Conservation (phyloP, 2,329 filamentous ascomycete genomes). For the Tolypocladium capitatum region DNA sequence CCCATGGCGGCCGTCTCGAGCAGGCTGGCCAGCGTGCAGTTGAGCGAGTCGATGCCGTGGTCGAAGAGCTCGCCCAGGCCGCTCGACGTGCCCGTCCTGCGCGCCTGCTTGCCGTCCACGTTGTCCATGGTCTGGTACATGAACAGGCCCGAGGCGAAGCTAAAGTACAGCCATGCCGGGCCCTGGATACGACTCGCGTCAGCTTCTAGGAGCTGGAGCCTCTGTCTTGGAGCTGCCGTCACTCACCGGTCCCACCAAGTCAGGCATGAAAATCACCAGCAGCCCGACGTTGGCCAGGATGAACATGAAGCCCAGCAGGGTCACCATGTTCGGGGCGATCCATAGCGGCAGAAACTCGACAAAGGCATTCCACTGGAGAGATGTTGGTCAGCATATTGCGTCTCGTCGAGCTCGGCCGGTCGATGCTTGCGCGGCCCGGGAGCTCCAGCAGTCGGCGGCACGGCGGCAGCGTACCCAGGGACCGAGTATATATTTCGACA, state of each 20-base stretch:
- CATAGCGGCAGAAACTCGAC: slow-evolving; percentile 87
- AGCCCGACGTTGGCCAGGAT: slow-evolving; percentile 71
- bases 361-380: slow-evolving; percentile 83
- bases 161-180: slow-evolving; percentile 87
- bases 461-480: slow-evolving; percentile 65
- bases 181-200: slow-evolving; percentile 34
- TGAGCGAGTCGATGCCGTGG: slow-evolving; percentile 95
- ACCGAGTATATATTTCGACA: slow-evolving; percentile 85
- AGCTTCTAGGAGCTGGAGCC: background rate
- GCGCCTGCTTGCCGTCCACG: slow-evolving; percentile 93
- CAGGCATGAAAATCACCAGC: slow-evolving; percentile 70
- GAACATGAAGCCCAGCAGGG: slow-evolving; percentile 86
- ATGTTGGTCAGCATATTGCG: background rate
- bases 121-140: slow-evolving; percentile 99
- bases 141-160: slow-evolving; percentile 90
- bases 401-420: background rate
- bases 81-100: slow-evolving; percentile 87
- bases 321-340: slow-evolving; percentile 97
- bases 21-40: slow-evolving; percentile 86
- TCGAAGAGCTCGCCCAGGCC: slow-evolving; percentile 94
- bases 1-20: slow-evolving; percentile 90
- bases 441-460: slow-evolving; percentile 1
- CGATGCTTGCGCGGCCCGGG: background rate
- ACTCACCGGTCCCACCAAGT: slow-evolving; percentile 76
- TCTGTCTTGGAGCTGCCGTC: background rate